These are phyloP conservation scores for Solanum boliviense DNA, from an alignment of 257 asterid genomes.

Conservation along the genomic window DNA sequence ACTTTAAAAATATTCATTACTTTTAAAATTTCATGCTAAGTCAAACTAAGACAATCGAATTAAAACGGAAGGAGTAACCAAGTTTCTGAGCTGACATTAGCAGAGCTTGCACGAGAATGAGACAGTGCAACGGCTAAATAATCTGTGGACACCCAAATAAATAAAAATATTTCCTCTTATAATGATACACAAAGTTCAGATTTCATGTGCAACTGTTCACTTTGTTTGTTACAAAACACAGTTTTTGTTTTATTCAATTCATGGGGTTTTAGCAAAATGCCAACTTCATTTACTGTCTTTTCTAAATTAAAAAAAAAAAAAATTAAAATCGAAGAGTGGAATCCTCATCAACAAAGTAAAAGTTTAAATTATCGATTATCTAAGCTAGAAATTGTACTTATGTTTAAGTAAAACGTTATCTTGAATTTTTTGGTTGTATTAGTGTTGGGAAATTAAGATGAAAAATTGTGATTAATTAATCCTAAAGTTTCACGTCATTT, in stretches of 20 bases:
- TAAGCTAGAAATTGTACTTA: not conserved
- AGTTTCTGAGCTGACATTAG: not conserved
- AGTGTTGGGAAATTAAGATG: not conserved
- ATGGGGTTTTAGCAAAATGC: not conserved
- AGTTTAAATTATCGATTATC: no score
- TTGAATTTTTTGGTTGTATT: not conserved
- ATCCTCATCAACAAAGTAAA: not conserved
- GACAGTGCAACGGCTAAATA: constrained; percentile 11
- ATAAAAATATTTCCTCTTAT: not conserved
- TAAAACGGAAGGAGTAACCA: not conserved
- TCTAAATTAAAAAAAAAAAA: no score
- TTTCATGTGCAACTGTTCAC: not conserved
- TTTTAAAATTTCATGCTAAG: rapidly evolving
- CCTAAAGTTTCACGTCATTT: not conserved
- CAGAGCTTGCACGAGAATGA: not conserved
- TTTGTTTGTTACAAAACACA: not conserved
- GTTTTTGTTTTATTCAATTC: not conserved
- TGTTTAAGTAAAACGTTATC: not conserved
- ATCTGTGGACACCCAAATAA: not conserved
- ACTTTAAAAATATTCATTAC: not conserved
- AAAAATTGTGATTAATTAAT: not conserved
- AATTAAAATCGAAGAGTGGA: rapidly evolving
- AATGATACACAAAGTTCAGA: not conserved
- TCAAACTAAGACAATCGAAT: rapidly evolving
- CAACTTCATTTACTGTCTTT: not conserved